Percentiles rank a stretch among this genome's conserved stretches.
phyloP scores from a whole-genome alignment of 441 rosid genomes.

The Arabidopsis hybrid region DNA sequence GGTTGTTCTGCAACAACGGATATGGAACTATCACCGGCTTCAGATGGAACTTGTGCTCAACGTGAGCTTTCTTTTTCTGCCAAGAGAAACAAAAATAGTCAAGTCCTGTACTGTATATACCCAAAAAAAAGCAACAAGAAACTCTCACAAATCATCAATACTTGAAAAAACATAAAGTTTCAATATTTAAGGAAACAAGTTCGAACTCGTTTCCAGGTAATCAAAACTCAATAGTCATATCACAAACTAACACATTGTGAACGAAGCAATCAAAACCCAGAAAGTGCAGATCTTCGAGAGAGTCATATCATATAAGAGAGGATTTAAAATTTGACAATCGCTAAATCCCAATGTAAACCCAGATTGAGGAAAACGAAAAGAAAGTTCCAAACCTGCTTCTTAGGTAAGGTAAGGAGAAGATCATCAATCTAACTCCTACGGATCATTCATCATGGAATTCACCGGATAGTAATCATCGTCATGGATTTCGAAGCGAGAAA shows the following conservation, averaged over 20 bases:
- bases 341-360: background rate
- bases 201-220: background rate
- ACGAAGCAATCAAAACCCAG: slow-evolving; percentile 24
- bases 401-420: too few species aligned
- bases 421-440: too few species aligned
- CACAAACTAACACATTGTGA: background rate
- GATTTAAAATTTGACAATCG: background rate
- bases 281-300: background rate
- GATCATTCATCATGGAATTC: too few species aligned
- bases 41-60: slow-evolving; percentile 44
- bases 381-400: slow-evolving; percentile 45
- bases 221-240: slow-evolving; percentile 2
- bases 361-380: background rate
- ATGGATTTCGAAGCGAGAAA: too few species aligned
- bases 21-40: slow-evolving; percentile 34
- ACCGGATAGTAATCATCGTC: too few species aligned
- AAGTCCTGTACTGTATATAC: slow-evolving; percentile 8
- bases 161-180: background rate
- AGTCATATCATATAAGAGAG: background rate
- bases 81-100: slow-evolving; percentile 14
- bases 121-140: slow-evolving; percentile 14
- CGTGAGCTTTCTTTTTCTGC: slow-evolving; percentile 49
- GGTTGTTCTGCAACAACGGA: slow-evolving; percentile 43
- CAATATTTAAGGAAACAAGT: background rate
- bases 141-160: slow-evolving; percentile 10